Conservation (phyloP, 768 basidiomycete species). For the Steccherinum ochraceum region DNA sequence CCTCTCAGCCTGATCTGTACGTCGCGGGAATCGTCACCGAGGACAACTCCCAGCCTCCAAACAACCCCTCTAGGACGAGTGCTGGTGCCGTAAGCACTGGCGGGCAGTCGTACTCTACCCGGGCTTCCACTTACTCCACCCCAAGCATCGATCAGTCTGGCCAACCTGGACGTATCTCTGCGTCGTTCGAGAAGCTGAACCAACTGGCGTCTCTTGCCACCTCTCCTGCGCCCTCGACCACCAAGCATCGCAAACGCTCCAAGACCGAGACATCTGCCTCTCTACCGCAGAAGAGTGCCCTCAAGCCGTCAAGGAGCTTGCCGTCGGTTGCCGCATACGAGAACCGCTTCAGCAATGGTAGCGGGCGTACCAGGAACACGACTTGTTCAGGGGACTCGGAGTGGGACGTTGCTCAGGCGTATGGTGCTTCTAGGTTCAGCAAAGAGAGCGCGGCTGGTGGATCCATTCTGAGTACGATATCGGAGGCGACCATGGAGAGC, state of each 20-base stretch:
- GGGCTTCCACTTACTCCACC: slow-evolving; percentile 22
- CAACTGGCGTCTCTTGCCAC: neutral
- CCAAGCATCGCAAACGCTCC: slow-evolving; percentile 7
- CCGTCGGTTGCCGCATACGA: slow-evolving; percentile 8
- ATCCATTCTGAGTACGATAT: neutral
- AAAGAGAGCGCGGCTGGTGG: slow-evolving; percentile 7
- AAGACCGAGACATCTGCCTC: slow-evolving; percentile 6
- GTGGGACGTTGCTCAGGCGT: slow-evolving; percentile 19
- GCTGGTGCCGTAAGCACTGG: slow-evolving; percentile 18
- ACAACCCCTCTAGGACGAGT: slow-evolving; percentile 11
- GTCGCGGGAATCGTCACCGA: neutral
- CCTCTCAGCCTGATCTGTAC: neutral
- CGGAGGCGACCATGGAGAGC: slow-evolving; percentile 6
- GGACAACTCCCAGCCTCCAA: neutral
- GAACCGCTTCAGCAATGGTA: slow-evolving; percentile 7
- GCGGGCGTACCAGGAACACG: neutral
- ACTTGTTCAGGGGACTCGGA: slow-evolving; percentile 6
- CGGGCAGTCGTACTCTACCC: slow-evolving; percentile 21
- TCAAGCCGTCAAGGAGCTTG: slow-evolving; percentile 9
- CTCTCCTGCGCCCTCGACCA: neutral
- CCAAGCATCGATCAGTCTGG: slow-evolving; percentile 8
- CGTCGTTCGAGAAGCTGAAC: slow-evolving; percentile 2
- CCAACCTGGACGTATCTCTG: neutral
- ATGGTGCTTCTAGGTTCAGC: slow-evolving; percentile 14
- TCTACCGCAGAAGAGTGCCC: neutral